Conservation (phyloP, 495 filamentous ascomycete species). For the Diplogelasinospora grovesii region DNA sequence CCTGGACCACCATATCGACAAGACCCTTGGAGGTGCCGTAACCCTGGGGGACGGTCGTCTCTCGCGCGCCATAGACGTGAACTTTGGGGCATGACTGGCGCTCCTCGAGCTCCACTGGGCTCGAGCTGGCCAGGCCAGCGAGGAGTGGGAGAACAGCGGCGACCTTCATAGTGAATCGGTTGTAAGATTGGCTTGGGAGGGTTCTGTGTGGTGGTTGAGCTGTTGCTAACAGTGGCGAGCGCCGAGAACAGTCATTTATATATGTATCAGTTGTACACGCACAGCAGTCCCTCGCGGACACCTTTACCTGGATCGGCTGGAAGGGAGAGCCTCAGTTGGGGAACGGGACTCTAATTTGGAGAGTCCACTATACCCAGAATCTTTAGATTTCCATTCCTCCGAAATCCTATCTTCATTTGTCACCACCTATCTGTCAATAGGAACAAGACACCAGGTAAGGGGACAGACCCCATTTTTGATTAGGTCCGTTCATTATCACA, state of each 20-base stretch:
- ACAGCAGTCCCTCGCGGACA: background rate
- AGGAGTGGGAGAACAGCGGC: slow-evolving; percentile 16
- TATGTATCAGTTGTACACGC: too few relatives aligned
- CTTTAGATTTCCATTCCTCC: background rate
- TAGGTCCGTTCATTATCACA: background rate
- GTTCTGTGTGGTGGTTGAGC: background rate
- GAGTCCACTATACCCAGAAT: background rate
- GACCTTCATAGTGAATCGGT: slow-evolving; percentile 18
- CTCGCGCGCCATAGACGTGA: slow-evolving; percentile 59
- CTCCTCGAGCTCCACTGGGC: slow-evolving; percentile 16
- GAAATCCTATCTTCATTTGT: slow-evolving; percentile 4
- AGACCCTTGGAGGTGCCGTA: slow-evolving; percentile 48
- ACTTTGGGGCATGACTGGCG: slow-evolving; percentile 43
- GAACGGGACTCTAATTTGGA: background rate
- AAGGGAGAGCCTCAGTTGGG: background rate
- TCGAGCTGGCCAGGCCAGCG: slow-evolving; percentile 14
- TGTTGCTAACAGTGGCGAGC: background rate
- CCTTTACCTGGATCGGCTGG: background rate
- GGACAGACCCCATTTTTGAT: background rate
- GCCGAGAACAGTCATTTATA: background rate
- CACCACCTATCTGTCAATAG: background rate
- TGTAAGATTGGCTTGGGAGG: background rate
- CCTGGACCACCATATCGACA: slow-evolving; percentile 46
- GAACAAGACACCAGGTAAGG: background rate
- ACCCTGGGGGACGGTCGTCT: slow-evolving; percentile 52